Evolutionary conservation across 306 rosid species (phyloP), one percentile per base, ranked within the genome.

Genomic region (Casuarina cunninghamiana): DNA sequence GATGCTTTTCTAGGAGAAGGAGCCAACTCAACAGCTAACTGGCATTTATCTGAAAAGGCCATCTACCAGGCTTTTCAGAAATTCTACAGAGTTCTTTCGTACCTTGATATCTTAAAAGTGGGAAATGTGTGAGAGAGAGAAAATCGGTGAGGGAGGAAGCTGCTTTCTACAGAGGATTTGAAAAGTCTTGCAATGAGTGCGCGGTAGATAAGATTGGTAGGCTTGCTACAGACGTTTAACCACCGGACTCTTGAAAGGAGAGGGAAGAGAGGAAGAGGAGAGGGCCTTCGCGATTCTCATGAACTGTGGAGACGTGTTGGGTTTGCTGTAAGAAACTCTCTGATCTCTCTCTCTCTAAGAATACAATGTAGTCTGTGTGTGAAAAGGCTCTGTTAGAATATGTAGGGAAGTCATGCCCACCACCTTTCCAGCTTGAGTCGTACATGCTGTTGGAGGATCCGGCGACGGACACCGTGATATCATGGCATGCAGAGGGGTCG

Each of bases 231-330:
- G 81, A 91, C 94, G 92, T 91, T 88, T 88, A 88, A 77, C 71
- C 72, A 79, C 73, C 82, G 75, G 6, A 74, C 78, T 73, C 21
- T 35, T 58, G 11, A 45, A 7, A 8, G 9, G 10, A 6, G 49
- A 45, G 49, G 9, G 49, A 46, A 49, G 55, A 65, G 48, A 71
- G 71, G 38, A 44, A 71, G 77, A 49, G 54, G 48, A 35, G 71
- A 50, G 71, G 49, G 66, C 79, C 89, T 92, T 84, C n/a, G 90
- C 93, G 82, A 51, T 87, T 89, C 97, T 91, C 97, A 94, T 94
- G 98, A 94, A 90, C 93, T 88, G 93, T 88, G 97, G 94, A 87
- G 94, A 91, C 93, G 98, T 94, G 92, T 81, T 90, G 96, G 97
- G 98, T 82, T 94, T 94, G 0, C 69, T 21, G 35, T 8, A 41